These are phyloP conservation scores for Neonectria magnoliae DNA, from an alignment of 2,329 filamentous ascomycete genomes.

Conservation along the genomic window DNA sequence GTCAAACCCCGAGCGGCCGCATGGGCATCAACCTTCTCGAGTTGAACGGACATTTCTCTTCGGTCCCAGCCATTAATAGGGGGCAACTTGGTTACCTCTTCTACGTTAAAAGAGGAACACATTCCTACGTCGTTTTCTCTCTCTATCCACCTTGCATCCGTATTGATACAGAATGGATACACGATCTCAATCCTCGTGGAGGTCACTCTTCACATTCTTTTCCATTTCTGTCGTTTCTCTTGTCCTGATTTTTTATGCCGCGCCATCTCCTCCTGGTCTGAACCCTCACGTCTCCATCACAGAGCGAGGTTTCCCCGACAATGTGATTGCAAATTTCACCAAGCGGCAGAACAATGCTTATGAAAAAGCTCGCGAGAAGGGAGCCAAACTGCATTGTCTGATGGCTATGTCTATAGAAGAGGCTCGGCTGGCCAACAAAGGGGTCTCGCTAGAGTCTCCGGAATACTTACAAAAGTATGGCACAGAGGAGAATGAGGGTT, in stretches of 20 bases:
- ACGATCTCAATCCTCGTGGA: slow-evolving; percentile 7
- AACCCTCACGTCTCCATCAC: neutral
- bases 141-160: neutral
- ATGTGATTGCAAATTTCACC: slow-evolving; percentile 6
- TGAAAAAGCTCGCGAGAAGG: neutral
- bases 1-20: neutral
- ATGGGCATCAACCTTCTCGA: too few species aligned
- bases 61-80: slow-evolving; percentile 2
- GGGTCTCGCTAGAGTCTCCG: slow-evolving; percentile 11
- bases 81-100: neutral
- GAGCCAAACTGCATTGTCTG: neutral
- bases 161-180: slow-evolving; percentile 2
- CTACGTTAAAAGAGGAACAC: neutral
- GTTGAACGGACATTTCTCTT: too few species aligned
- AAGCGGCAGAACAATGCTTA: slow-evolving; percentile 5
- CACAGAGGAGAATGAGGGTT: neutral
- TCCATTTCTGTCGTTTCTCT: neutral
- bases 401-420: slow-evolving; percentile 11
- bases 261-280: neutral
- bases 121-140: neutral
- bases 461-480: neutral
- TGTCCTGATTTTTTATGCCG: slow-evolving; percentile 1
- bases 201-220: slow-evolving; percentile 1
- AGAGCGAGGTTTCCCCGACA: neutral
- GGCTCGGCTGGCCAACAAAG: neutral